A percentile compares a stretch with the other conserved stretches of the same genome.
Evolutionary conservation across 257 asterid species (phyloP).

Genomic region (Forsythia viridissima): DNA sequence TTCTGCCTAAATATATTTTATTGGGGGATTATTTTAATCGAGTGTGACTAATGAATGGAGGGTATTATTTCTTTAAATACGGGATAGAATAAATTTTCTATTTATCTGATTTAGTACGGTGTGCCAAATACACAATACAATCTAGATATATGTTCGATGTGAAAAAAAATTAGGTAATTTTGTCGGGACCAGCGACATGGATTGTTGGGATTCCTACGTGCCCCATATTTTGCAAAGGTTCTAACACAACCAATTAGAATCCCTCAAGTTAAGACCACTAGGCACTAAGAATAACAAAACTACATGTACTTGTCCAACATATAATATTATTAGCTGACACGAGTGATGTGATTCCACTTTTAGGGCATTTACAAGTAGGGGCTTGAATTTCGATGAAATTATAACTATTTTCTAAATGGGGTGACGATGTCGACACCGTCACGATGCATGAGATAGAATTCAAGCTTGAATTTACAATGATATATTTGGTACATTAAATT

Average conservation of each 20-base stretch:
- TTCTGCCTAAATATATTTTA: too few relatives aligned
- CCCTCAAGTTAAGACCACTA: slow-evolving; percentile 17
- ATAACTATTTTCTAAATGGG: background rate
- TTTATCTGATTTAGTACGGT: background rate
- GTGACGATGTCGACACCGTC: slow-evolving; percentile 1
- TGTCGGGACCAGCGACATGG: background rate
- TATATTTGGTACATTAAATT: background rate
- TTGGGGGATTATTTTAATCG: too few relatives aligned
- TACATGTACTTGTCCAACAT: background rate
- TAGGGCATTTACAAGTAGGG: background rate
- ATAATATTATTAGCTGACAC: background rate
- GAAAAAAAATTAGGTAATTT: slow-evolving; percentile 37
- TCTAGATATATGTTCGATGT: background rate
- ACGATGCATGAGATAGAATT: background rate
- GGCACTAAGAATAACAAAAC: slow-evolving; percentile 15
- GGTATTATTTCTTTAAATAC: background rate
- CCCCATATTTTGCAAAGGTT: slow-evolving; percentile 34
- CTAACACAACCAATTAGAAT: slow-evolving; percentile 17
- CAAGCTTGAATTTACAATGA: too few relatives aligned
- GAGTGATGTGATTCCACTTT: slow-evolving; percentile 30
- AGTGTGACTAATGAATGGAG: too few relatives aligned
- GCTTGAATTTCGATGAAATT: background rate
- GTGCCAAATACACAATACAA: background rate
- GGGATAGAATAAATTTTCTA: background rate
- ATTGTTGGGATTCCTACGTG: slow-evolving; percentile 49